Percentiles rank a stretch among this genome's conserved stretches.
Conservation (phyloP, 2,329 filamentous ascomycete genomes). For the Sclerotinia nivalis region DNA sequence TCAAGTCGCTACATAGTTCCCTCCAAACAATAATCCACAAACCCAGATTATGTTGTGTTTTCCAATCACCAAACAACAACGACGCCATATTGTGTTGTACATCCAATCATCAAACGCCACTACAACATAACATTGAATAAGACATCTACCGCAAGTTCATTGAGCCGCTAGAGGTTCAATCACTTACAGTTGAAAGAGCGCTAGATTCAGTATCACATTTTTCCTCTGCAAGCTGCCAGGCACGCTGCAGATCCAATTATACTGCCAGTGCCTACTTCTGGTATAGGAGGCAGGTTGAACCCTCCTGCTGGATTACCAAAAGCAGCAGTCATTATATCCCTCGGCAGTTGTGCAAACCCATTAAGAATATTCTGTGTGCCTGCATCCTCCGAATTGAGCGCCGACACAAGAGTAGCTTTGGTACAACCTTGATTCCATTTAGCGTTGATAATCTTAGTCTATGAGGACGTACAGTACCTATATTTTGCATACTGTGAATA, state of each 20-base stretch:
- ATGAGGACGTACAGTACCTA: constrained; percentile 40
- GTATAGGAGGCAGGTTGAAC: constrained; percentile 35
- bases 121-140: neutral
- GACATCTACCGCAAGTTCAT: neutral
- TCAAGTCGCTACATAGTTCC: neutral
- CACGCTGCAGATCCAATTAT: constrained; percentile 46
- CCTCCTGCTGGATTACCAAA: constrained; percentile 43
- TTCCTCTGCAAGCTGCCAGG: constrained; percentile 34
- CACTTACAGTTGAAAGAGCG: neutral
- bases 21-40: neutral
- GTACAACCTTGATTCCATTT: constrained; percentile 45
- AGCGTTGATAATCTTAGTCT: neutral
- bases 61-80: constrained; percentile 1
- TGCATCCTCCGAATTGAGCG: constrained; percentile 50
- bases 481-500: constrained; percentile 54
- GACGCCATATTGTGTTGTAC: constrained; percentile 5
- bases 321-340: constrained; percentile 47
- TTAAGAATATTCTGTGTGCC: constrained; percentile 53
- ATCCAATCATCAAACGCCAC: neutral
- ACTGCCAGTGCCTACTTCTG: constrained; percentile 46
- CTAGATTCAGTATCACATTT: neutral
- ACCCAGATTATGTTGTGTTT: constrained; percentile 1
- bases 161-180: neutral
- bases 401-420: constrained; percentile 51
- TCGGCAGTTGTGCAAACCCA: constrained; percentile 46